These are phyloP conservation scores for Chaetomiaceae sp. DNA, from an alignment of 2,329 filamentous ascomycete species.

Conservation along the genomic window DNA sequence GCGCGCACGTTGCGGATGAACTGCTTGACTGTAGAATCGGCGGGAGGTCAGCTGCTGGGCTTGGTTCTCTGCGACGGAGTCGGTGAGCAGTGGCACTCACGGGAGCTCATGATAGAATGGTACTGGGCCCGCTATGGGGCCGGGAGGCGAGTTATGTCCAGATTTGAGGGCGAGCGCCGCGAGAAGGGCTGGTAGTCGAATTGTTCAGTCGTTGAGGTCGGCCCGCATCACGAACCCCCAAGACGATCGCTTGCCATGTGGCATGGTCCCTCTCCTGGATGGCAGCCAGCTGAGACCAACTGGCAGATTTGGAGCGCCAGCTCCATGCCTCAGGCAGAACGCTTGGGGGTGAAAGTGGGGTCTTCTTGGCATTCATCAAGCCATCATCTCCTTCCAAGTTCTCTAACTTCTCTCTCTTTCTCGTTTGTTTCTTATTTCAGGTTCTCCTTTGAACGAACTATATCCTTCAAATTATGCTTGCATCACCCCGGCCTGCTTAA, in stretches of 20 bases:
- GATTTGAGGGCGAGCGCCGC: constrained; percentile 5
- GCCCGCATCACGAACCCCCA: constrained; percentile 14
- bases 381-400: no score
- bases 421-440: no score
- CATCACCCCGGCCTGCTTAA: no score
- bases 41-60: constrained; percentile 17
- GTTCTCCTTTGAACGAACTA: no score
- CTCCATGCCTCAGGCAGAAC: constrained; percentile 18
- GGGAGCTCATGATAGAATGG: constrained; percentile 26
- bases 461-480: no score
- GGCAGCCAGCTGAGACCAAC: constrained; percentile 9
- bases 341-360: neutral
- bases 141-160: constrained; percentile 19
- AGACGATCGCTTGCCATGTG: constrained; percentile 17
- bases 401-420: no score
- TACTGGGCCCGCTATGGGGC: constrained; percentile 25
- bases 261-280: constrained; percentile 10
- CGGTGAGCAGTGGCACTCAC: constrained; percentile 26
- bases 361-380: neutral
- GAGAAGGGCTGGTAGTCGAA: constrained; percentile 5
- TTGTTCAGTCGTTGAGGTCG: constrained; percentile 11
- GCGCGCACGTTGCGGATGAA: constrained; percentile 99
- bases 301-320: neutral
- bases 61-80: neutral
- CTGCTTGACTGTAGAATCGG: constrained; percentile 73